Evolutionary conservation across 2,329 filamentous ascomycete species (phyloP).

Genomic region (Ceratocystis albifundus): DNA sequence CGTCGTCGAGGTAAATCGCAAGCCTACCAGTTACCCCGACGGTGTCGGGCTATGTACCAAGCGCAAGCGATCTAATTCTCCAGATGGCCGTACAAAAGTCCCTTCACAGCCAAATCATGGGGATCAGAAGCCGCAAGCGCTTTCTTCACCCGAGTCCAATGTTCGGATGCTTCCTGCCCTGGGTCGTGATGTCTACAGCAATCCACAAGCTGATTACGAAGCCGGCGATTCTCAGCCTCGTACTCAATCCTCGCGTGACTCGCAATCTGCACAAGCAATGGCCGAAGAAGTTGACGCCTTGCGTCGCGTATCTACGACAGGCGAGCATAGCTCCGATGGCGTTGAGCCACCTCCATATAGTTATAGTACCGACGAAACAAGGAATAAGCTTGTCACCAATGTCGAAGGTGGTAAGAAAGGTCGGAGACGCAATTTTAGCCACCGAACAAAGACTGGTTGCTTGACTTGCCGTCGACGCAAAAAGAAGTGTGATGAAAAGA

Average conservation of each 20-base stretch:
- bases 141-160: conserved; percentile 14
- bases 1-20: conserved; percentile 35
- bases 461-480: conserved; percentile 84
- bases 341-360: conserved; percentile 27
- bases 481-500: conserved; percentile 95
- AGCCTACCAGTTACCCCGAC: conserved; percentile 16
- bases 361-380: conserved; percentile 38
- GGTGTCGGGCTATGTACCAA: conserved; percentile 39
- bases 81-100: conserved; percentile 38
- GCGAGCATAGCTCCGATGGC: conserved; percentile 34
- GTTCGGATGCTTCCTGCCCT: conserved; percentile 14
- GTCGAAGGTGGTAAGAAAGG: conserved; percentile 52
- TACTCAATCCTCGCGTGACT: conserved; percentile 38
- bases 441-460: conserved; percentile 90
- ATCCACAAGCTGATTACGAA: conserved; percentile 35
- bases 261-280: conserved; percentile 39
- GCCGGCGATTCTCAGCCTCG: conserved; percentile 40
- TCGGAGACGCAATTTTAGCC: conserved; percentile 75
- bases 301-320: conserved; percentile 38
- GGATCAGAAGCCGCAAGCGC: conserved; percentile 27
- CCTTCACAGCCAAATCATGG: conserved; percentile 29
- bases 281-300: conserved; percentile 40
- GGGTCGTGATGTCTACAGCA: conserved; percentile 33
- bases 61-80: conserved; percentile 58
- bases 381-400: conserved; percentile 37